phyloP scores from a whole-genome alignment of 2,329 filamentous ascomycete species.

The Calonectria pseudoturangicola region DNA sequence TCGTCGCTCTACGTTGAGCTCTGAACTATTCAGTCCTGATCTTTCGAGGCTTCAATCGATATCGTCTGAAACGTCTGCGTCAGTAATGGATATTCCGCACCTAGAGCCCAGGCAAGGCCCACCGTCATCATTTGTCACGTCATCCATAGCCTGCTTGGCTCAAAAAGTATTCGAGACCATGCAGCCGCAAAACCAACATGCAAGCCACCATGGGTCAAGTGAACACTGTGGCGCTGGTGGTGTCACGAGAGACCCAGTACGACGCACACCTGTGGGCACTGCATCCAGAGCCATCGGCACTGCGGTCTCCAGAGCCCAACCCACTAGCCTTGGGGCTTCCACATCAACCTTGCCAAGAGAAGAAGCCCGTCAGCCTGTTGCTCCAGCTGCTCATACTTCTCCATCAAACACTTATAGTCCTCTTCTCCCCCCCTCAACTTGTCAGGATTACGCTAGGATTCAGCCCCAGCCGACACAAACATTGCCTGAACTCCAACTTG shows the following conservation, averaged over 20 bases:
- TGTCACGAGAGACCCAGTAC: slow-evolving; percentile 13
- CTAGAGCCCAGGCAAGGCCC: not conserved
- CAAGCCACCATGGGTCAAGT: slow-evolving; percentile 20
- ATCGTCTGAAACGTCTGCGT: slow-evolving; percentile 4
- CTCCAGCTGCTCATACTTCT: not conserved
- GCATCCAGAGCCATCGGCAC: not conserved
- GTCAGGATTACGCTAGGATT: not conserved
- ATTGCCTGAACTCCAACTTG: slow-evolving; percentile 2
- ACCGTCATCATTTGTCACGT: slow-evolving; percentile 2
- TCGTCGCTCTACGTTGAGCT: not conserved
- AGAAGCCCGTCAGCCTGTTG: not conserved
- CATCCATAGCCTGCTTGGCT: slow-evolving; percentile 16
- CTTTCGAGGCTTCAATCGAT: not conserved
- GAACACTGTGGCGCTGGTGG: slow-evolving; percentile 17
- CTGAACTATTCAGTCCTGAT: not conserved
- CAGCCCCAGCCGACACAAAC: not conserved
- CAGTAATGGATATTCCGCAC: not conserved
- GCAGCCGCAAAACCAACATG: slow-evolving; percentile 21
- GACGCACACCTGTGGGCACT: slow-evolving; percentile 1
- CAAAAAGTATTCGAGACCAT: slow-evolving; percentile 22
- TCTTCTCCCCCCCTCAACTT: not conserved
- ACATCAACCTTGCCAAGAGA: slow-evolving; percentile 6
- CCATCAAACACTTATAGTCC: slow-evolving; percentile 4
- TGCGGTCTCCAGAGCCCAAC: not conserved
- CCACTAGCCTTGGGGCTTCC: not conserved